Conservation (phyloP, 371 early-diverging fungal species). For the Syncephalastrum monosporum region DNA sequence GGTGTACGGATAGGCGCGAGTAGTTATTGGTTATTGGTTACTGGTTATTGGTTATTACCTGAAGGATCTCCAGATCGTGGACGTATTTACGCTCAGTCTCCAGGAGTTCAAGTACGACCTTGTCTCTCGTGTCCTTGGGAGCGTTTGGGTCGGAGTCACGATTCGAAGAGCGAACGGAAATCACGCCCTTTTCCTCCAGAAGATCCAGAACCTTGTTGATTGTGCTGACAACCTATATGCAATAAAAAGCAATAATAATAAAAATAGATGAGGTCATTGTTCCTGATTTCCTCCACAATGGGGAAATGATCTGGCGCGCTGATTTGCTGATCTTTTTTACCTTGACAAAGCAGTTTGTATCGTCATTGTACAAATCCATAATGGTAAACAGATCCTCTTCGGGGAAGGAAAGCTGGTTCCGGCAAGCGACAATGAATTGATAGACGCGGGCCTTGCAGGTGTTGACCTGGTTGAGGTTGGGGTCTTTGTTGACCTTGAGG, state of each 20-base stretch:
- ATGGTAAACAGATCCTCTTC: slow-evolving; percentile 88
- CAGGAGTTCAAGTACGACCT: slow-evolving; percentile 85
- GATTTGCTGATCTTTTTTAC: slow-evolving; percentile 43
- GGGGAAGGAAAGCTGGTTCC: slow-evolving; percentile 61
- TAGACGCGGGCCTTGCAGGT: slow-evolving; percentile 84
- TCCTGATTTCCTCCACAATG: background rate
- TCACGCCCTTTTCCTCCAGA: slow-evolving; percentile 67
- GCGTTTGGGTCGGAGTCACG: slow-evolving; percentile 59
- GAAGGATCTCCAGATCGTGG: slow-evolving; percentile 84
- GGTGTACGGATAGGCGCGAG: background rate
- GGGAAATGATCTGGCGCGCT: background rate
- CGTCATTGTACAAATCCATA: slow-evolving; percentile 87
- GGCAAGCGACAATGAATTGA: slow-evolving; percentile 75
- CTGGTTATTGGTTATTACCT: slow-evolving; percentile 43
- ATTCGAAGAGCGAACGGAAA: slow-evolving; percentile 53
- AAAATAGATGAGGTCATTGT: background rate
- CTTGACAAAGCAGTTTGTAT: slow-evolving; percentile 95
- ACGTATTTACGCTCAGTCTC: slow-evolving; percentile 96
- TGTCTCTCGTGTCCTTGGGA: slow-evolving; percentile 81
- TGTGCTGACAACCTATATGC: slow-evolving; percentile 60
- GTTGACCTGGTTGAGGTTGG: slow-evolving; percentile 65
- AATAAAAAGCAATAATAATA: slow-evolving; percentile 5
- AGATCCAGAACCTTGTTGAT: slow-evolving; percentile 68
- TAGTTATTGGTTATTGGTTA: too few species aligned
- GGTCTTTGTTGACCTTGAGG: slow-evolving; percentile 56